phyloP scores from a whole-genome alignment of 768 basidiomycete genomes.

The Dentipellis fragilis region DNA sequence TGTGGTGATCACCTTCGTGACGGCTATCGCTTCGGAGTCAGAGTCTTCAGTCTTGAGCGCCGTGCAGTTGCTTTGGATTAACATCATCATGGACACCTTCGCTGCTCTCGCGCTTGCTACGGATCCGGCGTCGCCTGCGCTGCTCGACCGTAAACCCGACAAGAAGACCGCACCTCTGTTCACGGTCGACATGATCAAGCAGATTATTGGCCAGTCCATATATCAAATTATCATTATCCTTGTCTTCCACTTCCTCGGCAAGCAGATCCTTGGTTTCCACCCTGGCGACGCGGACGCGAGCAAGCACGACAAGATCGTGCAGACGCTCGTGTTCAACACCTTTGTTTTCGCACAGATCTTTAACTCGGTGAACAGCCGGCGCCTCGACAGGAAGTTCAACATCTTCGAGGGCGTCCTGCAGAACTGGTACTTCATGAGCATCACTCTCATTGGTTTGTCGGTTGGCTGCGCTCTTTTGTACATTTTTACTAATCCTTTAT shows the following conservation, averaged over 20 bases:
- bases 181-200: constrained; percentile 92
- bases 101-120: constrained; percentile 96
- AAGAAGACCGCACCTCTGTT: constrained; percentile 84
- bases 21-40: constrained; percentile 68
- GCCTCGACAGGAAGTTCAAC: constrained; percentile 79
- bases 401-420: constrained; percentile 73
- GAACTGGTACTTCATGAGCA: constrained; percentile 78
- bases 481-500: constrained; percentile 1
- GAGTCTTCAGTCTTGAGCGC: constrained; percentile 88
- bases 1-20: constrained; percentile 86
- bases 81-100: constrained; percentile 98
- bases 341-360: constrained; percentile 98
- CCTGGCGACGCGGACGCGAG: constrained; percentile 21
- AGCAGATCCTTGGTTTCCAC: constrained; percentile 54
- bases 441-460: constrained; percentile 73
- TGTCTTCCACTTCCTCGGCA: constrained; percentile 81
- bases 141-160: constrained; percentile 87
- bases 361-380: constrained; percentile 87
- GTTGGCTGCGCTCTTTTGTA: not conserved
- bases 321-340: constrained; percentile 93
- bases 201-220: constrained; percentile 80
- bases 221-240: constrained; percentile 83
- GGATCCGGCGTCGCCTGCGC: constrained; percentile 75
- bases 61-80: constrained; percentile 97
- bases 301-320: constrained; percentile 38